These are phyloP conservation scores for Cenococcum geophilum DNA, from an alignment of 495 filamentous ascomycete genomes.

Conservation along the genomic window DNA sequence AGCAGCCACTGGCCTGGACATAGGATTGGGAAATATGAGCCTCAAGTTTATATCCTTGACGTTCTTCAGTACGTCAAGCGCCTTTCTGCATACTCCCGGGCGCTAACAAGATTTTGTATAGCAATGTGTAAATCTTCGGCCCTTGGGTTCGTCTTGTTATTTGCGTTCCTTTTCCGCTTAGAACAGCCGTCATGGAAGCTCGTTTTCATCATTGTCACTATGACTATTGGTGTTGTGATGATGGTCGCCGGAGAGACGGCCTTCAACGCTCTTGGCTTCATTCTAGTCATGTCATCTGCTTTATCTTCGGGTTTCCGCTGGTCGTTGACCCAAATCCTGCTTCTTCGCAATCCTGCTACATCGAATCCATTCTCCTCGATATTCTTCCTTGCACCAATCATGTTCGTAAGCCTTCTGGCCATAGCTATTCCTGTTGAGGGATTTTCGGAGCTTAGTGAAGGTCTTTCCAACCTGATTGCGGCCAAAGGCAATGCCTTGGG, in stretches of 20 bases:
- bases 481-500: conserved; percentile 58
- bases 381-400: conserved; percentile 92
- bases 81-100: background rate
- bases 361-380: conserved; percentile 95
- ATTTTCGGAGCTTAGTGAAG: conserved; percentile 54
- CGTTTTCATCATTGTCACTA: conserved; percentile 78
- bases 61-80: conserved; percentile 74
- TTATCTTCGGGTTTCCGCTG: conserved; percentile 97
- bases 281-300: conserved; percentile 84
- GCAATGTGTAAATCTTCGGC: conserved; percentile 99
- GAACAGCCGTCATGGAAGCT: conserved; percentile 82
- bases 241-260: conserved; percentile 97
- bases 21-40: conserved; percentile 93
- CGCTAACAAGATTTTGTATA: conserved; percentile 35
- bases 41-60: conserved; percentile 93
- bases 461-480: conserved; percentile 55
- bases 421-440: conserved; percentile 88
- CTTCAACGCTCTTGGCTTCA: conserved; percentile 82
- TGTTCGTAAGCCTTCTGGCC: conserved; percentile 77
- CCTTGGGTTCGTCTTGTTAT: conserved; percentile 88
- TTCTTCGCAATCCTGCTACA: conserved; percentile 90
- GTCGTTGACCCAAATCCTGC: conserved; percentile 91
- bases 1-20: conserved; percentile 87
- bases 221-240: conserved; percentile 95
- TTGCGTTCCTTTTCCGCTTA: conserved; percentile 91